Percentiles rank a stretch among this genome's conserved stretches.
phyloP scores from a whole-genome alignment of 148 eudicot genomes.

The Simmondsia chinensis region DNA sequence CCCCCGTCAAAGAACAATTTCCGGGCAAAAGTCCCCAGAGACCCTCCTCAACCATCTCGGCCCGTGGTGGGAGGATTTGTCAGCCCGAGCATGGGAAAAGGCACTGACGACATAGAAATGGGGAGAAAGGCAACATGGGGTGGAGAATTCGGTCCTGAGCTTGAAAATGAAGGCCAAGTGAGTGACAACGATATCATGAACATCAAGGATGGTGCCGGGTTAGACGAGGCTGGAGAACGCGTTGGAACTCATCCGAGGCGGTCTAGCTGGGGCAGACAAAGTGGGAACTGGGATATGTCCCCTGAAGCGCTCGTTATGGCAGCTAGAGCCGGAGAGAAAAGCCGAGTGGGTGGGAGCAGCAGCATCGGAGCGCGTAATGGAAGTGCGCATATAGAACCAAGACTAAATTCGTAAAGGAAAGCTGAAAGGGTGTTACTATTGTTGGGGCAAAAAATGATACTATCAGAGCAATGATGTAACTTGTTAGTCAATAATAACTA shows the following conservation, averaged over 20 bases:
- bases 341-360: slow-evolving; percentile 38
- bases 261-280: slow-evolving; percentile 87
- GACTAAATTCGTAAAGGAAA: too few species aligned
- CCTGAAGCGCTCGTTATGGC: slow-evolving; percentile 88
- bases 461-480: too few species aligned
- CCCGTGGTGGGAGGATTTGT: slow-evolving; percentile 66
- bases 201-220: slow-evolving; percentile 46
- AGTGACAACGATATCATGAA: slow-evolving; percentile 47
- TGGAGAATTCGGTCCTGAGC: slow-evolving; percentile 55
- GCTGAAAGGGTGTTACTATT: too few species aligned
- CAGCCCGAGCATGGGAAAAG: slow-evolving; percentile 94
- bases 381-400: slow-evolving; percentile 9
- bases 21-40: slow-evolving; percentile 59
- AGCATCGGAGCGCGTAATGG: slow-evolving; percentile 12
- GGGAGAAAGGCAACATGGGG: slow-evolving; percentile 99
- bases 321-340: slow-evolving; percentile 56
- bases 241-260: slow-evolving; percentile 63
- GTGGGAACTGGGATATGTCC: slow-evolving; percentile 98
- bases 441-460: too few species aligned
- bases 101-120: slow-evolving; percentile 82
- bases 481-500: too few species aligned
- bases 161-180: slow-evolving; percentile 55
- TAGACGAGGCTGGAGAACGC: slow-evolving; percentile 55
- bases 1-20: slow-evolving; percentile 78
- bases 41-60: slow-evolving; percentile 39